These are phyloP conservation scores for Tolypocladium nubicola DNA, from an alignment of 2,329 filamentous ascomycete species.

Conservation along the genomic window DNA sequence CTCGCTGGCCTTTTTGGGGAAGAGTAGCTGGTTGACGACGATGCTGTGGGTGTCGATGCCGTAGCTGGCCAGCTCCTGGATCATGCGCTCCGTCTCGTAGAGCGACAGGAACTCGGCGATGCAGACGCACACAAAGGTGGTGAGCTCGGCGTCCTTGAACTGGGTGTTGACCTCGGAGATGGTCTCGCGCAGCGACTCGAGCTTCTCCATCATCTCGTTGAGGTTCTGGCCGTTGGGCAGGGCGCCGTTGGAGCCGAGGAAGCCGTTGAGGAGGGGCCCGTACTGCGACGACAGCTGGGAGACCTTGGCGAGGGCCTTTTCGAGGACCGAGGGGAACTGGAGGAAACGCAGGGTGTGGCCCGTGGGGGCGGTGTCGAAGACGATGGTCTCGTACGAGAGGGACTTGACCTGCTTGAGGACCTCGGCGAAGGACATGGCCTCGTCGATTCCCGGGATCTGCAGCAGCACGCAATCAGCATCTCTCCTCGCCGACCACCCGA, in stretches of 20 bases:
- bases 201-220: conserved; percentile 85
- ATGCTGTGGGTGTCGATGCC: conserved; percentile 94
- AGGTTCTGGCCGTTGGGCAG: conserved; percentile 90
- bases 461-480: conserved; percentile 5
- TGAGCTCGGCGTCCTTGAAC: conserved; percentile 93
- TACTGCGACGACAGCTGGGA: conserved; percentile 91
- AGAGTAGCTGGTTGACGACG: conserved; percentile 95
- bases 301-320: conserved; percentile 96
- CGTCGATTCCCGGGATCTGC: conserved; percentile 94
- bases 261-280: conserved; percentile 87
- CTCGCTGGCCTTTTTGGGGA: conserved; percentile 71
- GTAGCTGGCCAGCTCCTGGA: conserved; percentile 90
- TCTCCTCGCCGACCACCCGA: background rate
- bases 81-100: conserved; percentile 99
- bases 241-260: conserved; percentile 65
- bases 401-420: conserved; percentile 99
- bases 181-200: conserved; percentile 85
- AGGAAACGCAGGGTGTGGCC: conserved; percentile 97
- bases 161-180: conserved; percentile 94
- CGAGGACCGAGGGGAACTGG: conserved; percentile 94
- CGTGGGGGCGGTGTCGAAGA: conserved; percentile 97
- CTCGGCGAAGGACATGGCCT: conserved; percentile 99
- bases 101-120: conserved; percentile 94
- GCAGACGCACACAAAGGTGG: conserved; percentile 96
- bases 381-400: conserved; percentile 95